These are phyloP conservation scores for Tricholoma flavovirens DNA, from an alignment of 768 basidiomycete species.

Conservation along the genomic window DNA sequence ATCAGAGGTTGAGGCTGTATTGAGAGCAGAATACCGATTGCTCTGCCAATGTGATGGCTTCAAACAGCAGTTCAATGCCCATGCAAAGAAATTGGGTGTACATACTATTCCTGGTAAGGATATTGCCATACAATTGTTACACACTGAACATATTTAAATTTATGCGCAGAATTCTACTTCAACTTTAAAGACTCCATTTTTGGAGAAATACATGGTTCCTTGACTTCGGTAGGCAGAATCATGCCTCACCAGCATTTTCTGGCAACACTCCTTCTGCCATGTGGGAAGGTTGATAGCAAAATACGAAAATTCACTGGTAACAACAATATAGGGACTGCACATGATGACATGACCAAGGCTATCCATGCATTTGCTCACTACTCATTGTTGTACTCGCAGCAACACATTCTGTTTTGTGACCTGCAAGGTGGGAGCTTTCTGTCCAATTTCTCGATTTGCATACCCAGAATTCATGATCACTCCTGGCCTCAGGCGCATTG, in stretches of 20 bases:
- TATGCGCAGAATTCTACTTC: too few relatives aligned
- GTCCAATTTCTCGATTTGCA: too few relatives aligned
- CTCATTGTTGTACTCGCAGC: too few relatives aligned
- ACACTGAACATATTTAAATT: background rate
- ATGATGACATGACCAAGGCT: too few relatives aligned
- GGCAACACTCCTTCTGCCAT: slow-evolving; percentile 22
- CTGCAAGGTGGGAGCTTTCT: too few relatives aligned
- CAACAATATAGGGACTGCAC: too few relatives aligned
- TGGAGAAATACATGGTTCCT: background rate
- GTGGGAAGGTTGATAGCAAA: slow-evolving; percentile 15
- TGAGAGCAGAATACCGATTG: slow-evolving; percentile 14
- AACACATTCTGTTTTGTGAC: too few relatives aligned
- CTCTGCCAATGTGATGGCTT: slow-evolving; percentile 14
- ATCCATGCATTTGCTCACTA: too few relatives aligned
- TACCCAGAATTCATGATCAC: too few relatives aligned
- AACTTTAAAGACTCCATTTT: slow-evolving; percentile 13
- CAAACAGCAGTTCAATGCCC: slow-evolving; percentile 13
- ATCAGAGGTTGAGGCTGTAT: slow-evolving; percentile 5
- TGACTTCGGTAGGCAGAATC: slow-evolving; percentile 2
- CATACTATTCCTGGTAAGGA: slow-evolving; percentile 4
- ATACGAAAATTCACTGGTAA: too few relatives aligned
- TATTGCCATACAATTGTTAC: background rate
- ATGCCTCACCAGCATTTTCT: slow-evolving; percentile 18
- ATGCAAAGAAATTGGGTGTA: background rate
- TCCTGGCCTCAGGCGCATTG: background rate